Evolutionary conservation across 2,329 filamentous ascomycete genomes (phyloP).

Genomic region (Xylaria sp.): DNA sequence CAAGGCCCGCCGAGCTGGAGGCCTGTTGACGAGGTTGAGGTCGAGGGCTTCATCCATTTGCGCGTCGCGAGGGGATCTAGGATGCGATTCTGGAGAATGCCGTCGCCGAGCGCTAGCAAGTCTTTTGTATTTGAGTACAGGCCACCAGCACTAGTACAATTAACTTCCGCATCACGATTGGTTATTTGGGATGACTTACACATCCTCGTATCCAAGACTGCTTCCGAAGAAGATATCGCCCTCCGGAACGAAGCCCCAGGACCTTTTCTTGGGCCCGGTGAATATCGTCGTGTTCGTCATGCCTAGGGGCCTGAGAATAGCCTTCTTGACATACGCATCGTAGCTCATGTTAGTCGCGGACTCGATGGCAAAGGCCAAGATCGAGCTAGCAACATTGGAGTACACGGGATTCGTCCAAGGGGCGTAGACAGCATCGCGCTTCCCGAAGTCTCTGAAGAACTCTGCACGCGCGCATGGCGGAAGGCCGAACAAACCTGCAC

Average conservation of each 20-base stretch:
- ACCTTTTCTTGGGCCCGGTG: slow-evolving; percentile 36
- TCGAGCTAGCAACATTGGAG: slow-evolving; percentile 45
- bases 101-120: slow-evolving; percentile 43
- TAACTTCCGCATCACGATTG: slow-evolving; percentile 11
- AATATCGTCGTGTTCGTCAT: slow-evolving; percentile 47
- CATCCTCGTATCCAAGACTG: slow-evolving; percentile 45
- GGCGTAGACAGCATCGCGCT: slow-evolving; percentile 46
- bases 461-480: slow-evolving; percentile 43
- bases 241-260: slow-evolving; percentile 45
- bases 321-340: slow-evolving; percentile 40
- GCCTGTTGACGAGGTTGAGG: slow-evolving; percentile 47
- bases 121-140: slow-evolving; percentile 49
- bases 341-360: slow-evolving; percentile 44
- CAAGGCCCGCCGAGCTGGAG: slow-evolving; percentile 51
- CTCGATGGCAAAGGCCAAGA: slow-evolving; percentile 45
- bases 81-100: slow-evolving; percentile 45
- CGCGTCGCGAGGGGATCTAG: slow-evolving; percentile 43
- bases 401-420: slow-evolving; percentile 47
- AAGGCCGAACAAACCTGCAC: slow-evolving; percentile 45
- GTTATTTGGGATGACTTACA: slow-evolving; percentile 34
- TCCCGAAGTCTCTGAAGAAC: slow-evolving; percentile 48
- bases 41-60: slow-evolving; percentile 48
- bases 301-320: slow-evolving; percentile 41
- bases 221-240: slow-evolving; percentile 44
- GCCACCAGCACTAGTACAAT: slow-evolving; percentile 40